Evolutionary conservation across 106 monocot species (phyloP), one percentile per base, ranked within the genome.

Genomic region (Allium cepa): DNA sequence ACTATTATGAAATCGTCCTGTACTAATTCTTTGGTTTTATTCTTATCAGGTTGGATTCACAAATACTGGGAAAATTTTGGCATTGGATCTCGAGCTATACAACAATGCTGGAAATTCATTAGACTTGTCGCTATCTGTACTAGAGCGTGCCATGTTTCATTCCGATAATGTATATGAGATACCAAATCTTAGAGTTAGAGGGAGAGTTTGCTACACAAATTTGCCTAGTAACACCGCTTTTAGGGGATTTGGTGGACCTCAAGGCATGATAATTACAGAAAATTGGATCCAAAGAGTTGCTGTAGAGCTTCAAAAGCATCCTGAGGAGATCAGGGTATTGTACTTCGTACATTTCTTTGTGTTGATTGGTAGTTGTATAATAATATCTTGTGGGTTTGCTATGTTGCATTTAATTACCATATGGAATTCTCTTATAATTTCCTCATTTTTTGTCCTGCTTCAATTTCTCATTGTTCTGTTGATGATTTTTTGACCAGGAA

Each of bases 161-260:
- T 93, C 85, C 62, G 99, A 87, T 57, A 99, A 99, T 79, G 92
- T 89, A 26, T 99, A 99, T 74, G 69, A 76, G 64, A 83, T 99
- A 72, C 87, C 99, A 49, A 68, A 99, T 81, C 49, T 99, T 13
- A 87, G 82, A 68, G 69, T 99, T 62, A 79, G 16, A 56, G 99
- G 99, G 45, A 67, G 79, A 71, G 87, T 93, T 50, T 99, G 99
- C 60, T 87, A 71, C 73, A 99, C 99, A 11, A 99, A 99, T 76
- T 85, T 90, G 14, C 90, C 99, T 26, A 99, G 93, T 72, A 87
- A 99, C 55, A 99, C 99, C 22, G 99, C 99, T 71, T 99, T 99
- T 63, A 77, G 99, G 17, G 99, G 99, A 63, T 99, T 99, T 83
- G 99, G 99, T 67, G 99, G 90, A 27, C 99, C 99, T 26, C 99